Evolutionary conservation across 176 grass and related monocot species (phyloP), one percentile per base, ranked within the genome.

Genomic region (Secale cereale): DNA sequence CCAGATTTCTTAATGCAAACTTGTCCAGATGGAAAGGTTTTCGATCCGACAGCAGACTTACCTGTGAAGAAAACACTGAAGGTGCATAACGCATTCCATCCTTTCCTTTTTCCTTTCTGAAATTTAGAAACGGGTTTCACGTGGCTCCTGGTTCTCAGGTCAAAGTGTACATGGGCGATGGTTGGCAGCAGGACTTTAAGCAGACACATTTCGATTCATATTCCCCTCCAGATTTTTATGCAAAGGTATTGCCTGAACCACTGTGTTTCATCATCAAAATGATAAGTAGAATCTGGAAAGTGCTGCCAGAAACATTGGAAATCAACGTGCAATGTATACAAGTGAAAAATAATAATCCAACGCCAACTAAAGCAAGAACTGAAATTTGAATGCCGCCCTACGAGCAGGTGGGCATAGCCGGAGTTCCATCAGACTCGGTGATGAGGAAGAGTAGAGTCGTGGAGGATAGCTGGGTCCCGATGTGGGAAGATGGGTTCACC

Each of bases 211-310:
- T 98, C 56, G 96, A 98, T 68, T 4, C 83, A 46, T 98, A 93
- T 81, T 98, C 95, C 20, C 95, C 95, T 92, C 95, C 95, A 20
- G 95, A 98, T 87, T 98, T 98, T 48, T 95, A 98, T 80, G 81
- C 78, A 60, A 92, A 90, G 90, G 95, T 98, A 69, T 54, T 71
- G 27, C 14, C 52, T 56, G 71, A 74, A 74, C 13, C 59, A 9
- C 2, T 22, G 17, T 57, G 19, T 56, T 56, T 22, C 54, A 22
- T 57, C 7, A 22, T 57, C 54, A 57, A 57, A 57, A 57, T 57
- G 52, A 22, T 20, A 54, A 54, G 45, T 54, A 11, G 50, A 54
- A 50, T 17, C 46, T 1, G 16, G 50, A 91, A 90, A 88, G 93
- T 93, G 63, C 35, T 70, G 26, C 10, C 50, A 63, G 14, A 73